A percentile compares a stretch with the other conserved stretches of the same genome.
phyloP scores from a whole-genome alignment of 805 yeast species.

The Candida qinlingensis region DNA sequence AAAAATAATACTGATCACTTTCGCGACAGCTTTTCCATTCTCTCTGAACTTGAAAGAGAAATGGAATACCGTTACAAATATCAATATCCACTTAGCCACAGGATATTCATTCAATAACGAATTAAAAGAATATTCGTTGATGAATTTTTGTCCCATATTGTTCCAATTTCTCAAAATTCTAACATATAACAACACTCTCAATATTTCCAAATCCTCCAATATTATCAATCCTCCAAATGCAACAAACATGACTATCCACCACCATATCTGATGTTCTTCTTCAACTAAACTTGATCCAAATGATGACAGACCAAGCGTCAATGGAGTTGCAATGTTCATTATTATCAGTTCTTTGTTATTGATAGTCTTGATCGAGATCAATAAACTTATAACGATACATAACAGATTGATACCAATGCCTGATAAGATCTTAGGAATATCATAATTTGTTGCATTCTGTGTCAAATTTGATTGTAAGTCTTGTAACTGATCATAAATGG shows the following conservation, averaged over 20 bases:
- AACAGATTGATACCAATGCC: slow-evolving; percentile 23
- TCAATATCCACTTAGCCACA: slow-evolving; percentile 42
- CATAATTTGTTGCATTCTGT: slow-evolving; percentile 68
- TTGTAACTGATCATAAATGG: slow-evolving; percentile 12
- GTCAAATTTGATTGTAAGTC: slow-evolving; percentile 47
- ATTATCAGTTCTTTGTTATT: not conserved
- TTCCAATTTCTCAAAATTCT: slow-evolving; percentile 79
- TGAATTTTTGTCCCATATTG: slow-evolving; percentile 82
- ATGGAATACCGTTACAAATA: slow-evolving; percentile 13
- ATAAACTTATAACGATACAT: slow-evolving; percentile 9
- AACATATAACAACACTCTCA: slow-evolving; percentile 20
- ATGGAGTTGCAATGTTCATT: slow-evolving; percentile 1
- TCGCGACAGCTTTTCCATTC: not conserved
- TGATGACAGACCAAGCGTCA: slow-evolving; percentile 46
- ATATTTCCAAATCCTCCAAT: slow-evolving; percentile 1
- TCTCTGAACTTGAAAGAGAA: not conserved
- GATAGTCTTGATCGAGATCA: not conserved
- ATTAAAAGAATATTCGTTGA: slow-evolving; percentile 15
- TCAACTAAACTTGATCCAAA: slow-evolving; percentile 91
- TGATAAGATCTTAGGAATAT: slow-evolving; percentile 41
- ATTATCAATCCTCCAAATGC: not conserved
- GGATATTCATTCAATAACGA: slow-evolving; percentile 6
- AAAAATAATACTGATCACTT: not conserved
- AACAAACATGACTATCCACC: slow-evolving; percentile 47
- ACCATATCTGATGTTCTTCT: slow-evolving; percentile 97